Evolutionary conservation across 495 filamentous ascomycete genomes (phyloP).

Genomic region (Penicillium tannophilum): DNA sequence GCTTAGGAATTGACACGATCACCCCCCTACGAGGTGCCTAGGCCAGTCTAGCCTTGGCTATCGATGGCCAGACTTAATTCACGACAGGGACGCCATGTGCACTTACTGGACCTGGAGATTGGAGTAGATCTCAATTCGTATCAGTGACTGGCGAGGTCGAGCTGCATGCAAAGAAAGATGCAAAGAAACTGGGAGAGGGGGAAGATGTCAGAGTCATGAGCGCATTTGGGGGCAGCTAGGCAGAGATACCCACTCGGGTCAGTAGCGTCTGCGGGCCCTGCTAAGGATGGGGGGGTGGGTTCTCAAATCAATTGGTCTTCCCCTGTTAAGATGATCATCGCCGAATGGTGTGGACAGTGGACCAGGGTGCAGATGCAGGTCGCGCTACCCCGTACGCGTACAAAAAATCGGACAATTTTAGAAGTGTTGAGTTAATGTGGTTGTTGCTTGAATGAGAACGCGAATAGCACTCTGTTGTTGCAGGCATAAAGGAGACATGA

Average conservation of each 20-base stretch:
- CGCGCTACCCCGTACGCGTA: conserved; percentile 7
- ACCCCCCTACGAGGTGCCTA: neutral
- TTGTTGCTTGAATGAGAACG: neutral
- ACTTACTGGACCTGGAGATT: conserved; percentile 2
- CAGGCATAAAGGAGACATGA: conserved; percentile 1
- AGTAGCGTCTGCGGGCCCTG: conserved; percentile 22
- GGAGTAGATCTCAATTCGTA: neutral
- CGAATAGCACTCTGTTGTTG: neutral
- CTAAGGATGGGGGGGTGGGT: conserved; percentile 22
- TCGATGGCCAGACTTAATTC: neutral
- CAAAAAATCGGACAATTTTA: conserved; percentile 9
- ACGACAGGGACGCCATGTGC: neutral
- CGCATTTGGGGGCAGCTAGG: conserved; percentile 11
- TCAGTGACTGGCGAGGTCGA: neutral
- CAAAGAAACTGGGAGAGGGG: conserved; percentile 20
- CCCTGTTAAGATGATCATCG: conserved; percentile 21
- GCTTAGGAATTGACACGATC: neutral
- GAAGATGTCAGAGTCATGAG: conserved; percentile 21
- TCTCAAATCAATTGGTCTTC: conserved; percentile 24
- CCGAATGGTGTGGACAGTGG: conserved; percentile 18
- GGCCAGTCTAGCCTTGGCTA: neutral
- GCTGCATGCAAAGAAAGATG: neutral
- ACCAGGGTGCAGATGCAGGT: conserved; percentile 11
- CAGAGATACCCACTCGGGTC: conserved; percentile 25
- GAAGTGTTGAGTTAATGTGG: neutral